A percentile compares a stretch with the other conserved stretches of the same genome.
Evolutionary conservation across 257 asterid species (phyloP).

Genomic region (Ilex asprella): DNA sequence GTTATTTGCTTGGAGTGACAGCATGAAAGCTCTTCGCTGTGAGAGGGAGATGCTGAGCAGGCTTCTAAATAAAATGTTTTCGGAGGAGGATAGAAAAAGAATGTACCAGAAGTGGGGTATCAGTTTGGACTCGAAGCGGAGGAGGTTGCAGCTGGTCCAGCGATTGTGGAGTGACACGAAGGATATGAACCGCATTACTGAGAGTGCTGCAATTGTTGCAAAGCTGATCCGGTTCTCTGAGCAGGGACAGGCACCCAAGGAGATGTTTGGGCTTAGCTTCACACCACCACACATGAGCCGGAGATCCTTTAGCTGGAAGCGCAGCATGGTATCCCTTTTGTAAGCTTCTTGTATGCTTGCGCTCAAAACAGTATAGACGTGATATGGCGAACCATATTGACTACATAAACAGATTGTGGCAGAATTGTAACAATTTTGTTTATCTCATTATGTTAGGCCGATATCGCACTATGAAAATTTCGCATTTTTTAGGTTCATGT

Average conservation of each 20-base stretch:
- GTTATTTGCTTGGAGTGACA: slow-evolving; percentile 14
- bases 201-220: slow-evolving; percentile 41
- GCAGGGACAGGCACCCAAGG: slow-evolving; percentile 36
- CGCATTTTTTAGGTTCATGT: no score
- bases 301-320: slow-evolving; percentile 48
- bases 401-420: no score
- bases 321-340: slow-evolving; percentile 30
- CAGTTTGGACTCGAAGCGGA: slow-evolving; percentile 33
- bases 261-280: slow-evolving; percentile 55
- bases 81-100: slow-evolving; percentile 27
- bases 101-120: slow-evolving; percentile 44
- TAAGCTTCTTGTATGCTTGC: slow-evolving; percentile 12
- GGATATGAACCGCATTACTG: slow-evolving; percentile 24
- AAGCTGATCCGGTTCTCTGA: slow-evolving; percentile 40
- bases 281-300: slow-evolving; percentile 28
- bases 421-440: no score
- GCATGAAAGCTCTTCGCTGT: slow-evolving; percentile 34
- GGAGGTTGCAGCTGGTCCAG: slow-evolving; percentile 30
- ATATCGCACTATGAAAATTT: no score
- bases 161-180: slow-evolving; percentile 29
- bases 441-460: no score
- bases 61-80: slow-evolving; percentile 29
- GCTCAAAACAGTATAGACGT: slow-evolving; percentile 2
- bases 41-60: slow-evolving; percentile 40
- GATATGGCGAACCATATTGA: no score